Evolutionary conservation across 164 flowering plant species (phyloP), one percentile per base, ranked within the genome.

Genomic region (Berberis thunbergii): DNA sequence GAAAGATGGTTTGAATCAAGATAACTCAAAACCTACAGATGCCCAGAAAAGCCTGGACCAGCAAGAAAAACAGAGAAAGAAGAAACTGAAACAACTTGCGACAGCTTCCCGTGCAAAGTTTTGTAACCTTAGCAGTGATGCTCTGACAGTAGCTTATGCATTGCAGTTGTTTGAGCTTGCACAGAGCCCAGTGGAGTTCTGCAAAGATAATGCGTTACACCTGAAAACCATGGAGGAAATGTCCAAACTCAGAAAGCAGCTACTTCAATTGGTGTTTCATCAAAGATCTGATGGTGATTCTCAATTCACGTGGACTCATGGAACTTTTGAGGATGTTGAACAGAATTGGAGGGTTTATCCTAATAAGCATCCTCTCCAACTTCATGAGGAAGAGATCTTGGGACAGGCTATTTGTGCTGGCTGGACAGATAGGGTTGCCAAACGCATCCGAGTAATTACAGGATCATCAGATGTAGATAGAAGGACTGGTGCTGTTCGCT

Each of bases 381-480:
- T 74, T 54, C 69, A 74, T 63, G 98, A 90, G 76, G 96, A 94
- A 72, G 85, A 87, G 64, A 56, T 89, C 50, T 64, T 94, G 66
- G 76, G 88, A 53, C 85, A 83, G 77, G 90, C 95, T 63, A 83
- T 91, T 7, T 94, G 96, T 78, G 93, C 96, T 60, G 96, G 99
- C 13, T 94, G 97, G 98, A 93, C 86, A 7, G 95, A 91, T 70
- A 82, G 95, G 75, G 84, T 94, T 71, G 96, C 96, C 45, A 87
- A 78, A 64, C 87, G 89, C 43, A 65, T 74, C 50, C 78, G 82
- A 65, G 73, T 64, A 54, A 69, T 53, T 60, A 72, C 79, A n/a
- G 45, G 62, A 41, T 72, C 69, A 50, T 63, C 77, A 2, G 86
- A 75, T 45, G 83, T 58, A 59, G 86, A 80, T 38, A 74, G 71